Evolutionary conservation across 2,329 filamentous ascomycete species (phyloP).

Genomic region (Paecilomyces sp.): DNA sequence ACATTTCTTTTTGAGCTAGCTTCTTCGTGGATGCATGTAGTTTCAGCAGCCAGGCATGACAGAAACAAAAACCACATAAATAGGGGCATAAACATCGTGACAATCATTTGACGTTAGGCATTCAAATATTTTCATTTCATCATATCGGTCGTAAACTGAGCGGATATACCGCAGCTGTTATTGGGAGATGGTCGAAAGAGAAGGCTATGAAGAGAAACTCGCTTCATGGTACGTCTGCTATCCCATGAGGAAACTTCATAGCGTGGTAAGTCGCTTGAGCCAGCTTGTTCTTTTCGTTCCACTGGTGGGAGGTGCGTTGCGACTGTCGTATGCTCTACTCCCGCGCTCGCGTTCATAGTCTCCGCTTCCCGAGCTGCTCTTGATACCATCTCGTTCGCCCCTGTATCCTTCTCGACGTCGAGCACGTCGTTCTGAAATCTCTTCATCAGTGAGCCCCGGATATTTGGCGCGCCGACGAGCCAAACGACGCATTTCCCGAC

Average conservation of each 20-base stretch:
- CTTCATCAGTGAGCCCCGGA: conserved; percentile 30
- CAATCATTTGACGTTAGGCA: neutral
- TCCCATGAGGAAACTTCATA: conserved; percentile 10
- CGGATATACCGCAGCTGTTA: neutral
- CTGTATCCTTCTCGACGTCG: conserved; percentile 22
- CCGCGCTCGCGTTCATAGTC: conserved; percentile 32
- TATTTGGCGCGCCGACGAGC: conserved; percentile 34
- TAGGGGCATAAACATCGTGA: neutral
- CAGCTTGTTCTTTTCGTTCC: conserved; percentile 33
- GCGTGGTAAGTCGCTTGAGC: conserved; percentile 36
- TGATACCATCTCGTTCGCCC: conserved; percentile 24
- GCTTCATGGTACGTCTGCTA: neutral
- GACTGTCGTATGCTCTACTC: conserved; percentile 20
- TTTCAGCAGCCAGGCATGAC: neutral
- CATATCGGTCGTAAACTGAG: conserved; percentile 3
- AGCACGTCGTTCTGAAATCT: conserved; percentile 30
- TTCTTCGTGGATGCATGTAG: neutral
- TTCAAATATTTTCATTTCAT: conserved; percentile 2
- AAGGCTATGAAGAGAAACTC: neutral
- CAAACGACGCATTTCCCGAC: conserved; percentile 29
- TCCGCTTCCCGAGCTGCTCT: conserved; percentile 34
- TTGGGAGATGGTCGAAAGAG: neutral
- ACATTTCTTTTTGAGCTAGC: neutral
- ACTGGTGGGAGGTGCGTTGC: conserved; percentile 15
- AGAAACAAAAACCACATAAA: neutral